phyloP scores from a whole-genome alignment of 2,329 filamentous ascomycete genomes.

The Monosporascus sp. region DNA sequence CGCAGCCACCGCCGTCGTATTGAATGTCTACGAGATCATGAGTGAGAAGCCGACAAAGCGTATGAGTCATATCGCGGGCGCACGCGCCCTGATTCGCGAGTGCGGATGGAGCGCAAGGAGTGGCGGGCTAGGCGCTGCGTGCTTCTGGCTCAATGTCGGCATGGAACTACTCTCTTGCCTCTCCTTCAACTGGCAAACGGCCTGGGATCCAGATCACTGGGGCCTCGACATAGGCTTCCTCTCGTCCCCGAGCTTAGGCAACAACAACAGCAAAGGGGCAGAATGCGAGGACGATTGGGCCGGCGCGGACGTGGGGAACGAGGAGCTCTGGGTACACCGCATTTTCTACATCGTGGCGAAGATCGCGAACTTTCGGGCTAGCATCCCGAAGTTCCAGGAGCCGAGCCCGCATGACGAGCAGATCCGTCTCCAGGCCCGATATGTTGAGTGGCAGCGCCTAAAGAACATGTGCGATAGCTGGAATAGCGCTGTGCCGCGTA shows the following conservation, averaged over 20 bases:
- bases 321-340: slow-evolving; percentile 82
- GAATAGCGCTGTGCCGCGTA: slow-evolving; percentile 71
- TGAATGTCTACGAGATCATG: slow-evolving; percentile 94
- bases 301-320: slow-evolving; percentile 42
- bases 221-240: slow-evolving; percentile 71
- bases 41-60: slow-evolving; percentile 69
- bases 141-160: slow-evolving; percentile 90
- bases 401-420: slow-evolving; percentile 58
- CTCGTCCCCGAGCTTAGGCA: not conserved
- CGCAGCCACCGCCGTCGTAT: slow-evolving; percentile 77
- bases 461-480: slow-evolving; percentile 78
- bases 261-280: not conserved
- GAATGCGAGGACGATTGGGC: not conserved
- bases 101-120: slow-evolving; percentile 82
- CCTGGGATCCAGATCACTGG: slow-evolving; percentile 90
- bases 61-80: slow-evolving; percentile 87
- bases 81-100: slow-evolving; percentile 79
- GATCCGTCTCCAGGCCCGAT: slow-evolving; percentile 56
- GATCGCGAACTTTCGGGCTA: slow-evolving; percentile 76
- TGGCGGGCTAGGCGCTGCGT: slow-evolving; percentile 74
- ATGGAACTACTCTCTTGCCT: slow-evolving; percentile 88
- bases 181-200: slow-evolving; percentile 78
- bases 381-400: slow-evolving; percentile 56
- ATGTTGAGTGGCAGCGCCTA: slow-evolving; percentile 73
- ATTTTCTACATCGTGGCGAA: slow-evolving; percentile 87